phyloP scores from a whole-genome alignment of 805 yeast species.

The Sugiyamaella valdiviana region DNA sequence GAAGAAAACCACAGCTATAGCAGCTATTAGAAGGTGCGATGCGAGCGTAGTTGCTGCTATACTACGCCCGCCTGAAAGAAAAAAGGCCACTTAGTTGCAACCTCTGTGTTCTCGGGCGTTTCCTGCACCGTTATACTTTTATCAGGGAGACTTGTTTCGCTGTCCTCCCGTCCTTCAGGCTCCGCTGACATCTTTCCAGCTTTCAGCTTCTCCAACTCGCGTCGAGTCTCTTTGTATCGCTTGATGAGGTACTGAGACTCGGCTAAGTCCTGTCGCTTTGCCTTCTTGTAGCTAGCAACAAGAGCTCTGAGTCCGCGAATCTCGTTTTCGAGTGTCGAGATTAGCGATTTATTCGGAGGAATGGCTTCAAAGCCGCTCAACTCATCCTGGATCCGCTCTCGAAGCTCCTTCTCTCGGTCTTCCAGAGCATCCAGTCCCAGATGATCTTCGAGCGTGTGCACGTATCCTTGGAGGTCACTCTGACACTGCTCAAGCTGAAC shows the following conservation, averaged over 20 bases:
- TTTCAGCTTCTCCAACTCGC: background rate
- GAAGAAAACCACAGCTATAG: background rate
- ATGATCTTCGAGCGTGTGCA: background rate
- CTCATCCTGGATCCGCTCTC: background rate
- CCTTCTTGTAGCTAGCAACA: conserved; percentile 2
- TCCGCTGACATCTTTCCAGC: background rate
- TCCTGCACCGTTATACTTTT: background rate
- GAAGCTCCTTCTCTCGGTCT: background rate
- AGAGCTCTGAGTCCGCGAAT: conserved; percentile 4
- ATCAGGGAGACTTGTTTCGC: background rate
- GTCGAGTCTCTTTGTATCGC: conserved; percentile 14
- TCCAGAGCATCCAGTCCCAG: background rate
- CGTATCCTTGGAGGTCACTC: background rate
- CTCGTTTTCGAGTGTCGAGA: conserved; percentile 1
- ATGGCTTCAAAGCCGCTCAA: background rate
- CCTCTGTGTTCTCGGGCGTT: background rate
- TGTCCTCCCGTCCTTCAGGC: too few relatives aligned
- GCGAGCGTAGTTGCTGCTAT: background rate
- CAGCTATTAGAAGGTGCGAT: background rate
- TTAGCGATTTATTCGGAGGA: background rate
- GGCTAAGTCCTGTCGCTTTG: conserved; percentile 13
- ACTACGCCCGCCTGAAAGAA: background rate
- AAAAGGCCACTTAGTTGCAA: background rate
- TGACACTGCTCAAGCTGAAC: background rate
- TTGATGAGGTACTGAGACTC: conserved; percentile 19